Conservation (phyloP, 495 filamentous ascomycete genomes). For the Podospora comata region DNA sequence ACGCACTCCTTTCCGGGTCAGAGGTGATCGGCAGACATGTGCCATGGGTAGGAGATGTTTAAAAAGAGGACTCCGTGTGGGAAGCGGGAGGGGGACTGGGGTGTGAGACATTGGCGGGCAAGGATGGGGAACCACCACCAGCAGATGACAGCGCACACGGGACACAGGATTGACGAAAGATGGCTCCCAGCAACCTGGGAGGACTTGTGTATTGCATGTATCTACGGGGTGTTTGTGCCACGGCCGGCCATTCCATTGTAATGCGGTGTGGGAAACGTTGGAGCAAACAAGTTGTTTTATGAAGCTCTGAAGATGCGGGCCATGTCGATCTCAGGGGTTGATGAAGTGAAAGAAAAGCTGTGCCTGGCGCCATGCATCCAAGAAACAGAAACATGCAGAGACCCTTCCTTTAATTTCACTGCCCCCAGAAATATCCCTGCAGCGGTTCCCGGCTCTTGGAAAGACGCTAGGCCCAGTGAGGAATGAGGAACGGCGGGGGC, state of each 20-base stretch:
- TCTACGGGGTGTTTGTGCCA: background rate
- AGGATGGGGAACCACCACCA: no score
- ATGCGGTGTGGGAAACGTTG: background rate
- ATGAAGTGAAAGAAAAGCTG: background rate
- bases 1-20: background rate
- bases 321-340: background rate
- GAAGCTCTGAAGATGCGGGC: background rate
- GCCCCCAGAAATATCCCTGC: background rate
- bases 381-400: background rate
- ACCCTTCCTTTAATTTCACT: background rate
- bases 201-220: background rate
- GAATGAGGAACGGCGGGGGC: background rate
- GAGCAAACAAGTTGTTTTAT: background rate
- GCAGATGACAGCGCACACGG: background rate
- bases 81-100: background rate
- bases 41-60: background rate
- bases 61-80: background rate
- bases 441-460: background rate
- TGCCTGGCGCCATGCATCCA: background rate
- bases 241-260: background rate
- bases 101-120: conserved; percentile 8
- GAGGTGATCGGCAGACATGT: background rate
- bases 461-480: background rate
- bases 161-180: background rate
- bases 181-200: background rate